Base-by-base conservation (phyloP, 768 basidiomycete genomes). In the Amanita rubescens region DNA sequence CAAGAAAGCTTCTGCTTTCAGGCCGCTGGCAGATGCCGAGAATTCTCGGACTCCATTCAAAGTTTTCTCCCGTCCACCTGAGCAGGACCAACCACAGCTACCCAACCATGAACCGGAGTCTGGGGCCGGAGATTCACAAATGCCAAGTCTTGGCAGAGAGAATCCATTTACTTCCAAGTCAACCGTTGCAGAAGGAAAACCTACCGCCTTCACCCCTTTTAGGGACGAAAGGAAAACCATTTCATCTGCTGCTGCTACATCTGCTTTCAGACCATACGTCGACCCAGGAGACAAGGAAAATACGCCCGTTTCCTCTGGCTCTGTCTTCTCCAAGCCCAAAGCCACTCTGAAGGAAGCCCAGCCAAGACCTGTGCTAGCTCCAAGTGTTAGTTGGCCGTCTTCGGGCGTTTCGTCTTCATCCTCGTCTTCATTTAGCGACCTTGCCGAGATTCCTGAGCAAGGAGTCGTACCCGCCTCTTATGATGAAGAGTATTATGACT, bases 1-100 rank as follows among this genome's bases (percentile, higher is more conserved):
- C 22, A 53, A 45, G 44, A 51, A 49, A 10, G n/a, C 15, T 10
- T 62, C 69, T 8, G 56, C 69, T 6, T 76, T 75, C 59, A 68
- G 66, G 6, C 71, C 73, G 0, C 72, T 73, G 54, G 64, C 69
- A 24, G 75, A 75, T 35, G 32, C 34, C 24, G 73, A 76, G 51
- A 73, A 69, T 56, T 67, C 66, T n/a, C 67, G 68, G 49, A 75
- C 77, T 7, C 76, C 79, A 3, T 79, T 74, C 74, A 72, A 85
- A 57, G 87, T 90, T 17, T 90, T 90, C 66, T 86, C 81, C 54
- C 78, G 84, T 14, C 87, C 85, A n/a, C 82, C 82, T 0, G 73
- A 75, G 38, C 71, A 75, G 43, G 63, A 66, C 22, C 44, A 44
- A 10, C 17, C 41, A 24, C 51, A 52, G 24, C 25, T 8, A 24